phyloP scores from a whole-genome alignment of 495 filamentous ascomycete species.

The Pyrenula aspistea region DNA sequence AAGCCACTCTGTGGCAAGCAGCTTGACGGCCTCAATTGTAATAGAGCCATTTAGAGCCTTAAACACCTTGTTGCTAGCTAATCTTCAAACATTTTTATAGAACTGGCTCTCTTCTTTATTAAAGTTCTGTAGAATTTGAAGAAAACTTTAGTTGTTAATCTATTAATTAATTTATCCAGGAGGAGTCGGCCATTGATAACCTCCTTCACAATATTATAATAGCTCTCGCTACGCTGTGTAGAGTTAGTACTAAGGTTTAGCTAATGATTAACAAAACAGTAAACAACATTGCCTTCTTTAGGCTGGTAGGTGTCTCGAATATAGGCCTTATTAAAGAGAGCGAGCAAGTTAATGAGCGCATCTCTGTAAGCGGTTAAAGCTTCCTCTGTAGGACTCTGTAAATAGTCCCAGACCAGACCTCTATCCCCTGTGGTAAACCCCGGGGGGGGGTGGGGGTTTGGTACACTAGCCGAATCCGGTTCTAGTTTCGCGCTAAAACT shows the following conservation, averaged over 20 bases:
- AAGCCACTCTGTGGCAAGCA: too few species aligned
- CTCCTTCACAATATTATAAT: neutral
- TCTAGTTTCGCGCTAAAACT: too few species aligned
- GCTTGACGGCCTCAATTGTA: too few species aligned
- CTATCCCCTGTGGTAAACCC: too few species aligned
- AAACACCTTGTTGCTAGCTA: too few species aligned
- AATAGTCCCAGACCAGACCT: neutral
- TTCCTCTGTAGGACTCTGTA: neutral
- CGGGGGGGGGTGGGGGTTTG: too few species aligned
- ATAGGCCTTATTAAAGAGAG: neutral
- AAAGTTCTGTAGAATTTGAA: neutral
- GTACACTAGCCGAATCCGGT: too few species aligned
- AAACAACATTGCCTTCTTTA: constrained; percentile 1
- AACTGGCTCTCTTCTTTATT: too few species aligned
- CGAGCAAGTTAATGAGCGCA: neutral
- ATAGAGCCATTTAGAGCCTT: too few species aligned
- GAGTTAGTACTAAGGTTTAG: constrained; percentile 1
- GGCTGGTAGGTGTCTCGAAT: neutral
- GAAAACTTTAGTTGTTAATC: neutral
- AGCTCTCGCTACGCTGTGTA: neutral
- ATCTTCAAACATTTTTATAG: too few species aligned
- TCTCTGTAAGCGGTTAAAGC: neutral
- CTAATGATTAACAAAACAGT: neutral
- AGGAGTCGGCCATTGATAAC: neutral
- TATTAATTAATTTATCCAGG: neutral